Conservation (phyloP, 2,329 filamentous ascomycete genomes). For the Dendryphion nanum region DNA sequence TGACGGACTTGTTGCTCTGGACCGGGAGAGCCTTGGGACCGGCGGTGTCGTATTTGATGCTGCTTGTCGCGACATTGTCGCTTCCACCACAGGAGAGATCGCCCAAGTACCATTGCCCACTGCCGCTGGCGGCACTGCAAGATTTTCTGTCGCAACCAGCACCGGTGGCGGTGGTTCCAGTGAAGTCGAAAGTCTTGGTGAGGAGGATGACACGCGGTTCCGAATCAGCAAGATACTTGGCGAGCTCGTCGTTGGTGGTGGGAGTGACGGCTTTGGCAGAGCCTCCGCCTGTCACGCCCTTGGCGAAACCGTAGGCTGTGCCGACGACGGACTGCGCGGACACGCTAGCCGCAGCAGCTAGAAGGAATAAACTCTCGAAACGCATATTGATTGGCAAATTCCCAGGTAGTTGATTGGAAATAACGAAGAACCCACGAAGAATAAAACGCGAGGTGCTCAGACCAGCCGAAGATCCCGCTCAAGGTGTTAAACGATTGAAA, state of each 20-base stretch:
- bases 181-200: slow-evolving; percentile 24
- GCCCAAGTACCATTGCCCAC: slow-evolving; percentile 21
- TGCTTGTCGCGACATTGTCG: slow-evolving; percentile 19
- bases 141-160: slow-evolving; percentile 19
- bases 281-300: slow-evolving; percentile 22
- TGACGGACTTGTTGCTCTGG: slow-evolving; percentile 43
- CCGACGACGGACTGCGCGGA: slow-evolving; percentile 23
- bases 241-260: slow-evolving; percentile 20
- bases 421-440: slow-evolving; percentile 3
- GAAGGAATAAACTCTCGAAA: slow-evolving; percentile 14
- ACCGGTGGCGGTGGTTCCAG: slow-evolving; percentile 17
- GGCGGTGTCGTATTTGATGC: slow-evolving; percentile 36
- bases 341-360: slow-evolving; percentile 14
- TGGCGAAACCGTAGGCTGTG: slow-evolving; percentile 22
- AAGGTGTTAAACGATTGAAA: slow-evolving; percentile 9
- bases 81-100: slow-evolving; percentile 17
- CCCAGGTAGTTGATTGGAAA: background rate
- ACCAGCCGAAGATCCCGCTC: slow-evolving; percentile 22
- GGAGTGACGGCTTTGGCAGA: slow-evolving; percentile 20
- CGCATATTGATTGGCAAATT: slow-evolving; percentile 11
- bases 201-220: slow-evolving; percentile 19
- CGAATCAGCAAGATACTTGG: slow-evolving; percentile 18
- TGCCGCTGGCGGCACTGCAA: slow-evolving; percentile 11
- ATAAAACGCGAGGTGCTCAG: slow-evolving; percentile 18
- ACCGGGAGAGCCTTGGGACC: slow-evolving; percentile 31